phyloP scores from a whole-genome alignment of 1,284 basidiomycete genomes.

The Ustilago shanxiensis region DNA sequence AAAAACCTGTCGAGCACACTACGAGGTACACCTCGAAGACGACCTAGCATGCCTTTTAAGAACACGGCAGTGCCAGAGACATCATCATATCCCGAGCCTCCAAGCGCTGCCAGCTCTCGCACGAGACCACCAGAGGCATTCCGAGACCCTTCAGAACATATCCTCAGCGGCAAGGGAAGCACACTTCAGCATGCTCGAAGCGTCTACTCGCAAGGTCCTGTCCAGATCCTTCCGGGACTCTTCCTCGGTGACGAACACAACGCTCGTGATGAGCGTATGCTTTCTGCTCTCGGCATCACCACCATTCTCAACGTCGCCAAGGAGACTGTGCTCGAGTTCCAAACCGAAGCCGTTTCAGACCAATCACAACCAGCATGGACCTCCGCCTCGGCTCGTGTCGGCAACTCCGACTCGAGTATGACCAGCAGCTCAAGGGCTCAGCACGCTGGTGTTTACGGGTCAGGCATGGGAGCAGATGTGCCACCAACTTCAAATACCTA shows the following conservation, averaged over 20 bases:
- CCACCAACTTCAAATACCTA: conserved; percentile 36
- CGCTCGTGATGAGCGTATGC: conserved; percentile 80
- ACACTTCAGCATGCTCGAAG: conserved; percentile 64
- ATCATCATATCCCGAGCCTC: conserved; percentile 22
- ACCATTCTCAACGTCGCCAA: conserved; percentile 94
- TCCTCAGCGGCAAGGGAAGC: conserved; percentile 63
- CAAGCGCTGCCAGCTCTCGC: conserved; percentile 36
- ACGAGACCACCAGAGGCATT: conserved; percentile 55
- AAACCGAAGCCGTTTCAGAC: conserved; percentile 18
- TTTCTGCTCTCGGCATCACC: conserved; percentile 81
- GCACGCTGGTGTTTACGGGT: conserved; percentile 1
- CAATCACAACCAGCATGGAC: conserved; percentile 23
- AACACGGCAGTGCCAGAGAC: conserved; percentile 4
- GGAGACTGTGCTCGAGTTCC: conserved; percentile 63
- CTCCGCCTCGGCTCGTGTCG: conserved; percentile 7
- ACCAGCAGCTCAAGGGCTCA: not conserved
- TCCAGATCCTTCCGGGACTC: conserved; percentile 87
- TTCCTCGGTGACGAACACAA: conserved; percentile 96
- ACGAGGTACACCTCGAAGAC: conserved; percentile 58
- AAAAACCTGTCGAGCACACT: conserved; percentile 61
- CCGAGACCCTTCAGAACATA: conserved; percentile 64
- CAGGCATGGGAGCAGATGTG: not conserved
- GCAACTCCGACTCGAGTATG: not conserved
- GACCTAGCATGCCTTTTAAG: conserved; percentile 64
- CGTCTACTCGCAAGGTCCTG: conserved; percentile 83